These are phyloP conservation scores for Blastobotrys proliferans DNA, from an alignment of 1,139 yeast species.

Conservation along the genomic window DNA sequence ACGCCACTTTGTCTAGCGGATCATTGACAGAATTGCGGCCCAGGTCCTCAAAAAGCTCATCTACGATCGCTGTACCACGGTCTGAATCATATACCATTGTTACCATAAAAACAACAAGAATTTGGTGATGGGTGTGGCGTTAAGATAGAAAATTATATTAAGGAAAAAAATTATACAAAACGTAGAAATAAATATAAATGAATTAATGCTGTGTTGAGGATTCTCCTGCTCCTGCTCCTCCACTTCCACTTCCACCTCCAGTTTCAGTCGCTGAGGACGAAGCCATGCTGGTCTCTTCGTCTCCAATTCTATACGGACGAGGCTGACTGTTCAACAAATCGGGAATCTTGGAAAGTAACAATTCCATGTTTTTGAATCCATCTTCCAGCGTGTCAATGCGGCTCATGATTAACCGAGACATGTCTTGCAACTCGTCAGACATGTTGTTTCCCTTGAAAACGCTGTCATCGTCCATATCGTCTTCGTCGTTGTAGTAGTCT, in stretches of 20 bases:
- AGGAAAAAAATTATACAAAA: background rate
- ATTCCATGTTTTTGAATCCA: slow-evolving; percentile 22
- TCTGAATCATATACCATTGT: too few relatives aligned
- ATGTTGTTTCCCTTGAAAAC: slow-evolving; percentile 6
- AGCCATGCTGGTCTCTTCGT: too few relatives aligned
- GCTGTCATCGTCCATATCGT: slow-evolving; percentile 1
- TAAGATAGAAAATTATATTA: background rate
- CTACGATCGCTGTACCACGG: too few relatives aligned
- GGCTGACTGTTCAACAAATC: background rate
- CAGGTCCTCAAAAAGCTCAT: too few relatives aligned
- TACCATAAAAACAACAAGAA: too few relatives aligned
- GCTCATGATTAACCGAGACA: slow-evolving; percentile 19
- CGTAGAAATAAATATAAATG: too few relatives aligned
- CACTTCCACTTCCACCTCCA: too few relatives aligned
- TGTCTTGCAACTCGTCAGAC: slow-evolving; percentile 16
- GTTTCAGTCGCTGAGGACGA: background rate
- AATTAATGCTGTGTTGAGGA: too few relatives aligned
- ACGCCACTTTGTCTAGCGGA: too few relatives aligned
- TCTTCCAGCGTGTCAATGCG: slow-evolving; percentile 22
- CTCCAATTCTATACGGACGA: too few relatives aligned
- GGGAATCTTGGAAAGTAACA: slow-evolving; percentile 7
- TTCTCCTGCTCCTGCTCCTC: too few relatives aligned
- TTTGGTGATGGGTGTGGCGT: background rate
- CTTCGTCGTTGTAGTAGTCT: background rate
- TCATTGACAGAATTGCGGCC: too few relatives aligned